These are phyloP conservation scores for Escovopsis sp. DNA, from an alignment of 2,329 filamentous ascomycete genomes.

Conservation along the genomic window DNA sequence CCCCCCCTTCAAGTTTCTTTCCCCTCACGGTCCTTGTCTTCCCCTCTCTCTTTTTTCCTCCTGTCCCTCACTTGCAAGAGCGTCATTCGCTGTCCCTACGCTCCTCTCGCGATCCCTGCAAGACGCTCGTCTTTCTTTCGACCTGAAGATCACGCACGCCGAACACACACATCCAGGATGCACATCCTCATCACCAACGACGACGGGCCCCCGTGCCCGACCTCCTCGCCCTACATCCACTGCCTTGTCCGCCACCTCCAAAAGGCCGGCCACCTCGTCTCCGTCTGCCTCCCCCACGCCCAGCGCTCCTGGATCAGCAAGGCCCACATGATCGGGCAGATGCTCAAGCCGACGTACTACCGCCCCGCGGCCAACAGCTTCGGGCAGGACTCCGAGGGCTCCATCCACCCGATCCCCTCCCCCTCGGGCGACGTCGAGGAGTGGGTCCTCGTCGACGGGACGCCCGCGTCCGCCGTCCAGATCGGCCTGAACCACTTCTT, in stretches of 20 bases:
- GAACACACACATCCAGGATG: conserved; percentile 21
- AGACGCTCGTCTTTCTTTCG: neutral
- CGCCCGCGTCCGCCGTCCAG: conserved; percentile 66
- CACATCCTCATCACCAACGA: conserved; percentile 60
- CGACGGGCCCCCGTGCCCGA: conserved; percentile 63
- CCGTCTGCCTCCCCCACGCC: conserved; percentile 76
- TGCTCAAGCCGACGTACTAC: conserved; percentile 73
- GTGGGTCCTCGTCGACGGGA: conserved; percentile 70
- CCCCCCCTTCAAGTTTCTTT: no score
- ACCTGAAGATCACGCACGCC: neutral
- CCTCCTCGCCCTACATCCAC: conserved; percentile 69
- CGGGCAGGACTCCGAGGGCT: conserved; percentile 39
- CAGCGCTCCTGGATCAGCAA: conserved; percentile 98
- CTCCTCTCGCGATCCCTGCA: no score
- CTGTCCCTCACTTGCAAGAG: no score
- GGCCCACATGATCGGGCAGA: conserved; percentile 86
- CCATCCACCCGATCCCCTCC: conserved; percentile 41
- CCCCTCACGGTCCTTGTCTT: neutral
- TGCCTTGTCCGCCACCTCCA: conserved; percentile 57
- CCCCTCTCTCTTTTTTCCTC: neutral
- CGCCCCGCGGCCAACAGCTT: conserved; percentile 35
- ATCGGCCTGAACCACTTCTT: conserved; percentile 74
- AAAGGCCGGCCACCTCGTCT: conserved; percentile 67
- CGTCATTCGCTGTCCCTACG: no score
- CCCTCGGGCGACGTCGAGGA: conserved; percentile 48